phyloP scores from a whole-genome alignment of 495 filamentous ascomycete genomes.

The Tuber brumale region DNA sequence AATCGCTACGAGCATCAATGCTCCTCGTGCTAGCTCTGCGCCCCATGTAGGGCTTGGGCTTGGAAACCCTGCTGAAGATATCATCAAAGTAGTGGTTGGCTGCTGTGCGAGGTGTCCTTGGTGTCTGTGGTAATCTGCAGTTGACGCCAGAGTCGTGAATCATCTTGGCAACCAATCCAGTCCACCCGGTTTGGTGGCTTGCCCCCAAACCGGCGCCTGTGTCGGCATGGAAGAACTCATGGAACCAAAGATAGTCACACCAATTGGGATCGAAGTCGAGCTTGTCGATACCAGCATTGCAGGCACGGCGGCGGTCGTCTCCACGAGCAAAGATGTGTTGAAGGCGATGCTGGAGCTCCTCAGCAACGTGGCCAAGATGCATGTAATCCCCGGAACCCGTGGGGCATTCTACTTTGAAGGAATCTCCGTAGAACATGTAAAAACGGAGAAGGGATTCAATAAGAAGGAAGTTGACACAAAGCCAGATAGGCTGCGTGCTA shows the following conservation, averaged over 20 bases:
- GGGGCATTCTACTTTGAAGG: slow-evolving; percentile 83
- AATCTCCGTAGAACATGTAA: slow-evolving; percentile 89
- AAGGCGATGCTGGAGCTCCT: slow-evolving; percentile 89
- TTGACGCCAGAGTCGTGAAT: slow-evolving; percentile 92
- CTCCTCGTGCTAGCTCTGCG: slow-evolving; percentile 81
- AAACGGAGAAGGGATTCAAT: slow-evolving; percentile 88
- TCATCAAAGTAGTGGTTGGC: slow-evolving; percentile 95
- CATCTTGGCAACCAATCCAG: slow-evolving; percentile 90
- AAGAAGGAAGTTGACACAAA: slow-evolving; percentile 91
- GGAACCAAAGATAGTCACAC: slow-evolving; percentile 91
- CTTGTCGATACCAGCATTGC: slow-evolving; percentile 72
- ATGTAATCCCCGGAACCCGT: slow-evolving; percentile 90
- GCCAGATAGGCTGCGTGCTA: slow-evolving; percentile 67
- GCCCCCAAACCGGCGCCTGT: slow-evolving; percentile 81
- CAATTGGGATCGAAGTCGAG: slow-evolving; percentile 87
- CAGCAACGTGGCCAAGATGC: slow-evolving; percentile 93
- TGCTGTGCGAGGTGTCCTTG: slow-evolving; percentile 71
- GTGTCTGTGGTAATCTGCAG: slow-evolving; percentile 88
- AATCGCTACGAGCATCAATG: slow-evolving; percentile 83
- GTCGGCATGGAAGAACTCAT: slow-evolving; percentile 96
- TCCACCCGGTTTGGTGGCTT: slow-evolving; percentile 95
- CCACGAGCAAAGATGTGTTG: slow-evolving; percentile 82
- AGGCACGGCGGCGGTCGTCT: slow-evolving; percentile 76
- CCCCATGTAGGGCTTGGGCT: slow-evolving; percentile 48
- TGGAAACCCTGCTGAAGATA: slow-evolving; percentile 57